phyloP scores from a whole-genome alignment of 2,329 filamentous ascomycete species.

The Cladorrhinum sp. region DNA sequence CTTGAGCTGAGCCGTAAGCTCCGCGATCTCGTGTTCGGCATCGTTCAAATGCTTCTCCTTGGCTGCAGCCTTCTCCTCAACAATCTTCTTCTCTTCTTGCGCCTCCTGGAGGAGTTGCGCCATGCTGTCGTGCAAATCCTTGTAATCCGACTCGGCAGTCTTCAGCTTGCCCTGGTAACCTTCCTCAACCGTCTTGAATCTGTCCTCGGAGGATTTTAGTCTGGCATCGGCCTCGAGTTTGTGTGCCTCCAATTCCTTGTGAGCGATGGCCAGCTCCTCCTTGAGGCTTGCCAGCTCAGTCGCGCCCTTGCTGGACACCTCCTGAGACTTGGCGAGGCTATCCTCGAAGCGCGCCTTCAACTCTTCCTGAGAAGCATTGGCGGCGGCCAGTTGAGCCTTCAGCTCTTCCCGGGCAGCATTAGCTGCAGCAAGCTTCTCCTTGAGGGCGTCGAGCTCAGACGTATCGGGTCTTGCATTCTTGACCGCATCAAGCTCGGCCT shows the following conservation, averaged over 20 bases:
- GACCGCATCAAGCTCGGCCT: conserved; percentile 58
- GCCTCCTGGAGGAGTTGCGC: conserved; percentile 59
- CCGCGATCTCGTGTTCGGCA: conserved; percentile 47
- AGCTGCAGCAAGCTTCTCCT: conserved; percentile 46
- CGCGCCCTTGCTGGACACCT: conserved; percentile 37
- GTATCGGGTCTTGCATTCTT: conserved; percentile 57
- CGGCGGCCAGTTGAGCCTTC: conserved; percentile 42
- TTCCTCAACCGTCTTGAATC: background rate
- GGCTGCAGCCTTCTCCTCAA: conserved; percentile 38
- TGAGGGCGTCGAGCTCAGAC: conserved; percentile 50
- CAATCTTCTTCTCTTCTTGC: conserved; percentile 31
- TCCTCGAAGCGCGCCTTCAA: conserved; percentile 38
- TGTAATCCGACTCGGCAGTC: conserved; percentile 58
- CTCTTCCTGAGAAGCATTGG: conserved; percentile 46
- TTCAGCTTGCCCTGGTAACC: conserved; percentile 44
- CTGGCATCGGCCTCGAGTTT: conserved; percentile 50
- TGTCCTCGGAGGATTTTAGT: conserved; percentile 47
- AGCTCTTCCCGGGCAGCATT: conserved; percentile 47
- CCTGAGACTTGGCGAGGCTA: conserved; percentile 32
- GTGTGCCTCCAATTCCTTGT: conserved; percentile 53
- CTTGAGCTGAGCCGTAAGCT: conserved; percentile 54
- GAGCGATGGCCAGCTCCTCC: conserved; percentile 46
- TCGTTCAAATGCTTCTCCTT: conserved; percentile 34
- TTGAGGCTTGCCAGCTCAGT: conserved; percentile 37
- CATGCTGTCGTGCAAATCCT: conserved; percentile 62